Conservation (phyloP, 345 rosid species). For the Fremontodendron californicum region DNA sequence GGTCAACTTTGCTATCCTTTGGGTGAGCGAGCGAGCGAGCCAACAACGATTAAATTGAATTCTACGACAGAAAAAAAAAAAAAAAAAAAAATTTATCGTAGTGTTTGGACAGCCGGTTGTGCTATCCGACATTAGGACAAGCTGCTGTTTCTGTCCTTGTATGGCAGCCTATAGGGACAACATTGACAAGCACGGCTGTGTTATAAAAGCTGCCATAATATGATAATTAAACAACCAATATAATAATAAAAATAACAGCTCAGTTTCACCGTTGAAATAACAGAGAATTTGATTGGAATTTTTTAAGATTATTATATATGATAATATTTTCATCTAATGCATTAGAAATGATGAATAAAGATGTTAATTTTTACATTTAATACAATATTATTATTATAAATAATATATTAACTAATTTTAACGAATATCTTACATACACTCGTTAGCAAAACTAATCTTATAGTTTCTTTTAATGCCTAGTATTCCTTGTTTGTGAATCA, state of each 20-base stretch:
- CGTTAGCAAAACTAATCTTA: too few relatives aligned
- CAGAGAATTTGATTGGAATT: too few relatives aligned
- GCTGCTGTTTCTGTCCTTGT: slow-evolving; percentile 7
- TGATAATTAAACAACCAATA: too few relatives aligned
- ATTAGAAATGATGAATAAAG: too few relatives aligned
- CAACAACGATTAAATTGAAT: neutral
- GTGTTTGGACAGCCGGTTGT: slow-evolving; percentile 17
- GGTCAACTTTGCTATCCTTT: slow-evolving; percentile 18
- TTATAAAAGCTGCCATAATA: neutral
- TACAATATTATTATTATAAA: too few relatives aligned
- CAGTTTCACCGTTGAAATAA: neutral
- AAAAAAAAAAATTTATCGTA: neutral
- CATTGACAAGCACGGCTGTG: neutral
- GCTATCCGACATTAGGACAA: neutral
- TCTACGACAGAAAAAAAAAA: neutral
- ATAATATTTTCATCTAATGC: too few relatives aligned
- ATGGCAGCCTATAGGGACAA: neutral
- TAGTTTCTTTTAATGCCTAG: neutral
- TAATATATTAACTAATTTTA: too few relatives aligned
- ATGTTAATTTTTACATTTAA: too few relatives aligned
- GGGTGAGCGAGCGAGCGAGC: slow-evolving; percentile 7
- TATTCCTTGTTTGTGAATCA: too few relatives aligned
- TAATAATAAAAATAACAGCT: neutral
- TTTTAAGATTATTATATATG: too few relatives aligned
- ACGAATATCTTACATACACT: too few relatives aligned